A percentile compares a stretch with the other conserved stretches of the same genome.
Conservation (phyloP, 2,329 filamentous ascomycete genomes). For the Ophiostoma ips region DNA sequence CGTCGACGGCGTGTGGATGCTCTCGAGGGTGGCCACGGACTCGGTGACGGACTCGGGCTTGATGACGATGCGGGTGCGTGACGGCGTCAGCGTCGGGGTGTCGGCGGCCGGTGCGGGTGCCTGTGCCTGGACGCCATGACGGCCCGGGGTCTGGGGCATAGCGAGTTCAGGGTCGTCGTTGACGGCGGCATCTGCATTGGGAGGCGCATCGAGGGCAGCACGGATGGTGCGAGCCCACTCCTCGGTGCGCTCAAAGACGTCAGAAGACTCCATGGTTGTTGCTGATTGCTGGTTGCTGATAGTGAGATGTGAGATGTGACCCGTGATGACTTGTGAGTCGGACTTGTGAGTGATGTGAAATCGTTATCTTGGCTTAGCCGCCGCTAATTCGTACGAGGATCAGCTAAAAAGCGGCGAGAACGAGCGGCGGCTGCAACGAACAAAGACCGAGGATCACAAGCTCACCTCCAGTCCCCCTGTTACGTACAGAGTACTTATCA, state of each 20-base stretch:
- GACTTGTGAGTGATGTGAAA: not conserved
- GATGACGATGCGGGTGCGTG: not conserved
- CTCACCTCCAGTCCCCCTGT: too few relatives aligned
- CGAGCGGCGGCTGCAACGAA: too few relatives aligned
- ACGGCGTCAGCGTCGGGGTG: conserved; percentile 1
- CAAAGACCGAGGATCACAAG: too few relatives aligned
- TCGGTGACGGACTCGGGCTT: not conserved
- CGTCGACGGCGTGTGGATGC: not conserved
- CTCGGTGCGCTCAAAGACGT: conserved; percentile 23
- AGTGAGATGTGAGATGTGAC: not conserved
- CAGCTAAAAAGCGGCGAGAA: too few relatives aligned
- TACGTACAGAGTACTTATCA: too few relatives aligned
- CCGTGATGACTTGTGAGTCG: too few relatives aligned
- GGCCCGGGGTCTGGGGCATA: not conserved
- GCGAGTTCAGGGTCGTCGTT: not conserved
- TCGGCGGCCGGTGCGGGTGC: not conserved
- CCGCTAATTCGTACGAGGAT: too few relatives aligned
- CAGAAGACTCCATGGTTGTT: not conserved
- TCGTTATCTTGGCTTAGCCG: too few relatives aligned
- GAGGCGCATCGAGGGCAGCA: conserved; percentile 39
- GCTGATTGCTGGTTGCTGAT: not conserved
- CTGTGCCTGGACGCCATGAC: not conserved
- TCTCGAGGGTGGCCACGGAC: not conserved
- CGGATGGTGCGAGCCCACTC: conserved; percentile 51
- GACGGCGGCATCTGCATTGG: conserved; percentile 30